phyloP scores from a whole-genome alignment of 2,329 filamentous ascomycete genomes.

The Chaetomiaceae sp. region DNA sequence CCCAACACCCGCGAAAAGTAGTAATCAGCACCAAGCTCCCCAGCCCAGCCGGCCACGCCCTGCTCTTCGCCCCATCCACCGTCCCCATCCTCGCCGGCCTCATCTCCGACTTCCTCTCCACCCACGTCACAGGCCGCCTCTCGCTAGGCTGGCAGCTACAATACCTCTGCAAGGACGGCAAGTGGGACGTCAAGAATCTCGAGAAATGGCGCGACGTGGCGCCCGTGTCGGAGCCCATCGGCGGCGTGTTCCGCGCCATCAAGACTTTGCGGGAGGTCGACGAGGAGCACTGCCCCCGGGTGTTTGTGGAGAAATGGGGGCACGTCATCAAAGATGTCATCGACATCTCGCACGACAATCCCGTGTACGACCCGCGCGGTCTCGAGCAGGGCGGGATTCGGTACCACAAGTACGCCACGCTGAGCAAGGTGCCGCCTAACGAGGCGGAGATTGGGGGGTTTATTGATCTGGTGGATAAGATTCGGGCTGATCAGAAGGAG shows the following conservation, averaged over 20 bases:
- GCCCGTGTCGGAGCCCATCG: slow-evolving; percentile 76
- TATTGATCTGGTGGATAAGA: slow-evolving; percentile 52
- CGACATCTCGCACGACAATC: slow-evolving; percentile 86
- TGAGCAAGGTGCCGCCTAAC: slow-evolving; percentile 81
- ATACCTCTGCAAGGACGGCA: slow-evolving; percentile 81
- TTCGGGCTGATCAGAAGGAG: slow-evolving; percentile 52
- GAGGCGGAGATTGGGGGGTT: slow-evolving; percentile 51
- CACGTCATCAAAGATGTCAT: slow-evolving; percentile 68
- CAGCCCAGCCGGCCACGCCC: slow-evolving; percentile 72
- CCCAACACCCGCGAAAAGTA: slow-evolving; percentile 45
- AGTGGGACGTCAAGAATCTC: slow-evolving; percentile 97
- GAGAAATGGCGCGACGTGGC: slow-evolving; percentile 80
- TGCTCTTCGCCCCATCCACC: slow-evolving; percentile 74
- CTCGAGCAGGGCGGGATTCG: slow-evolving; percentile 62
- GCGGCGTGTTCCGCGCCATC: slow-evolving; percentile 76
- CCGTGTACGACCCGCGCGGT: slow-evolving; percentile 77
- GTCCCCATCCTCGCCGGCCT: slow-evolving; percentile 74
- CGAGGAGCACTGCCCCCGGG: slow-evolving; percentile 69
- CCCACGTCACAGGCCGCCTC: slow-evolving; percentile 70
- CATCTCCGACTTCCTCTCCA: slow-evolving; percentile 74
- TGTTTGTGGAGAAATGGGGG: slow-evolving; percentile 66
- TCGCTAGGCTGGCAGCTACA: slow-evolving; percentile 88
- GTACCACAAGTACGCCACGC: slow-evolving; percentile 85
- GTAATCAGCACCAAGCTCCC: slow-evolving; percentile 70
- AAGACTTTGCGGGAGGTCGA: slow-evolving; percentile 92